Conservation (phyloP, 225 moss, liverwort and hornwort genomes). For the Pseudoscleropodium purum region DNA sequence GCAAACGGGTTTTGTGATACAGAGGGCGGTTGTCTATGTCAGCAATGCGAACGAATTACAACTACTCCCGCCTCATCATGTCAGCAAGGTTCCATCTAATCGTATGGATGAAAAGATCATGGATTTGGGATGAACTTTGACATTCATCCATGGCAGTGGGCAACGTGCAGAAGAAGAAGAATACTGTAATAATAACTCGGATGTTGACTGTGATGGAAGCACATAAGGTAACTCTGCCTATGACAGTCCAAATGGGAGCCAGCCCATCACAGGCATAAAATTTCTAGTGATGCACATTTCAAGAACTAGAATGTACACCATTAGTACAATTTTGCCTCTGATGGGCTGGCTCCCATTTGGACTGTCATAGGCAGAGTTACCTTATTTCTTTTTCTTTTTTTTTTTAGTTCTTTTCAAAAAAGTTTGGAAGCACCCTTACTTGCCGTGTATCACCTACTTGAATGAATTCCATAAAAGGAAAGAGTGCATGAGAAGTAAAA, state of each 20-base stretch:
- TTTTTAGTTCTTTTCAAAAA: not conserved
- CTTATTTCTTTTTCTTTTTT: not conserved
- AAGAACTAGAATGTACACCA: too few relatives aligned
- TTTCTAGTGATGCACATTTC: too few relatives aligned
- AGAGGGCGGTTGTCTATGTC: not conserved
- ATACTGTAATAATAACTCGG: too few relatives aligned
- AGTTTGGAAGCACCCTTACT: not conserved
- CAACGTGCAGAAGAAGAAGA: not conserved
- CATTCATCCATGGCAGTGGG: not conserved
- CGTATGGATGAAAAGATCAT: not conserved
- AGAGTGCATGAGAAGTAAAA: not conserved
- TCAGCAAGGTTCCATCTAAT: not conserved
- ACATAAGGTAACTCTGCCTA: too few relatives aligned
- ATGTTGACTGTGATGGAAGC: not conserved
- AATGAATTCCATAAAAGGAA: not conserved
- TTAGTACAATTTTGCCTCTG: too few relatives aligned
- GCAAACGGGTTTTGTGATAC: not conserved
- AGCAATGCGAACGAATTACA: not conserved
- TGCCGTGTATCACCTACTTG: too few relatives aligned
- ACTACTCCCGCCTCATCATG: not conserved
- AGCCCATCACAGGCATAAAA: too few relatives aligned
- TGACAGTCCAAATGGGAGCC: too few relatives aligned
- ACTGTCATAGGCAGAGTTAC: too few relatives aligned
- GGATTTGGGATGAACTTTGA: too few relatives aligned
- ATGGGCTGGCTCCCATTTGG: too few relatives aligned